Conservation (phyloP, 345 rosid genomes). For the Bruguiera parviflora region DNA sequence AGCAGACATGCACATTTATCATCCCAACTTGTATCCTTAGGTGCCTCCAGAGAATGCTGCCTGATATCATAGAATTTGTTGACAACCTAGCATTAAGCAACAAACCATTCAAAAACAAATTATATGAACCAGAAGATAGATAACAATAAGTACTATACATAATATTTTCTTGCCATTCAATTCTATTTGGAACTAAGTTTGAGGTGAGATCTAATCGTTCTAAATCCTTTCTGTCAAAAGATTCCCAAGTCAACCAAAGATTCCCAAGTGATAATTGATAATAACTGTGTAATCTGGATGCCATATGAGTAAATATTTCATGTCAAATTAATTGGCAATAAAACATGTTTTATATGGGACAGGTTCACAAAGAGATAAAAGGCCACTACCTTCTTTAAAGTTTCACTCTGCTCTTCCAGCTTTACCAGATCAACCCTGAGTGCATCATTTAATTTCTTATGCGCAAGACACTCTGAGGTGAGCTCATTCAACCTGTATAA, state of each 20-base stretch:
- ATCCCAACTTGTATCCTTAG: conserved; percentile 50
- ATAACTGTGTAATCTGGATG: no score
- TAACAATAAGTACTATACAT: no score
- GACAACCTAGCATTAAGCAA: conserved; percentile 48
- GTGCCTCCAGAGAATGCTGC: conserved; percentile 43
- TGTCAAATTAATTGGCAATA: no score
- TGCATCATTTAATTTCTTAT: conserved; percentile 52
- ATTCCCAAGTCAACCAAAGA: no score
- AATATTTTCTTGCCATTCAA: no score
- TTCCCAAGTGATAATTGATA: no score
- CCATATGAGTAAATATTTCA: background rate
- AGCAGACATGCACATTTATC: conserved; percentile 67
- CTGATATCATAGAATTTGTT: conserved; percentile 70
- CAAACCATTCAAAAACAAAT: background rate
- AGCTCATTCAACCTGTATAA: conserved; percentile 69
- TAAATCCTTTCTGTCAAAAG: no score
- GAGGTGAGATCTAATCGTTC: no score
- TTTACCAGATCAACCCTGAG: conserved; percentile 56
- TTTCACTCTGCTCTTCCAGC: conserved; percentile 55
- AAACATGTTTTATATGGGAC: background rate
- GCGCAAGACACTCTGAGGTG: conserved; percentile 50
- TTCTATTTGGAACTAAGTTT: no score
- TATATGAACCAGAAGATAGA: conserved; percentile 6
- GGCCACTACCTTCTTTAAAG: conserved; percentile 50
- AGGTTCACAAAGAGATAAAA: conserved; percentile 8